Evolutionary conservation across 2,329 filamentous ascomycete species (phyloP), one percentile per base, ranked within the genome.

Genomic region (Ustulina deusta): DNA sequence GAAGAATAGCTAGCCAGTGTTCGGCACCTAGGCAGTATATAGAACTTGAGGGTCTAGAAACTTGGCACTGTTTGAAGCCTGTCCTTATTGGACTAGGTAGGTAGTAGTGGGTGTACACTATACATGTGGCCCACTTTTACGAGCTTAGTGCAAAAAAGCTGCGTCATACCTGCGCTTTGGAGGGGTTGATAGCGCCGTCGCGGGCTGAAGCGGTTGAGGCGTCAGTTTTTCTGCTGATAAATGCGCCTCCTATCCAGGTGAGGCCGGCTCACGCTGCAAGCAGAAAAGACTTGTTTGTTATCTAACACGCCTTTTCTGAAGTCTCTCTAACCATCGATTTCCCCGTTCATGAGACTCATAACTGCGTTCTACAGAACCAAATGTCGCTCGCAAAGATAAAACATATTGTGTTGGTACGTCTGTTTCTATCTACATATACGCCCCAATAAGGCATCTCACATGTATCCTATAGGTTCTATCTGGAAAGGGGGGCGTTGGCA

Each of bases 401-500:
- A 75, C 90, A 94, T 77, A 91, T 96, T 70, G 85, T 94, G 71
- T 87, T 96, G 74, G 92, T 93, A 82, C 38, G 83, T 79, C 36
- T 36, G 55, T 59, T 29, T 63, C 59, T 54, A n/a, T 10, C 48
- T 29, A 32, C 49, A 22, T 27, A 71, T 55, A 63, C 20, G 25
- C n/a, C 32, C 20, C 34, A 29, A 29, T 44, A 62, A 44, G 55
- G 17, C 27, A 25, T 56, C 65, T 69, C 44, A 63, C 51, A 32
- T 34, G 13, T 49, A 25, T 52, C 32, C 38, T 42, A 22, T 25
- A 89, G 87, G 87, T 95, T 70, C 91, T 99, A 55, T 98, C 96
- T 13, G 96, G 96, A 74, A 99, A 99, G 86, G 96, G 96, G 77
- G 96, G 96, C 74, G 96, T 99, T 22, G 96, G 96, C 66, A 99